Base-by-base conservation (phyloP, 768 basidiomycete genomes). In the Fistulinella prunicolor region DNA sequence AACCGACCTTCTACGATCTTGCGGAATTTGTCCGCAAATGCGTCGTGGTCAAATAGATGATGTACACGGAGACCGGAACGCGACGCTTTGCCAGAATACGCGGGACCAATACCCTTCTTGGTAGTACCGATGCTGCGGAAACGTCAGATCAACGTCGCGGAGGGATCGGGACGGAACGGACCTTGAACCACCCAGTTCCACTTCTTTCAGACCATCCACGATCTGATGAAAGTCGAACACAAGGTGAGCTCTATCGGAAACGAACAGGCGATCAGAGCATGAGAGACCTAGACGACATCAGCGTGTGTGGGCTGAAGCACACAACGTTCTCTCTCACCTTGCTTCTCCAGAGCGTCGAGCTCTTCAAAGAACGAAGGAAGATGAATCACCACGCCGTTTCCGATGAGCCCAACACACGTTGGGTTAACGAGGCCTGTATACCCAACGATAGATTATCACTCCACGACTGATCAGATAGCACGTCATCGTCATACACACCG, bases 191-290 rank as follows among this genome's bases (percentile, higher is more conserved):
- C 96, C 96, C 20, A 98, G 80, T 66, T 98, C 96, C 32, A 93
- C 91, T 68, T 99, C 96, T 67, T 98, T 99, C 61, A 99, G 73
- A 6, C 96, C 96, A 64, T 99, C 96, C 23, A 98, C 96, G 62
- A 98, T 97, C 73, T 99, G 96, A 70, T 99, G 96, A 69, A 99
- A 98, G 66, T 98, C 96, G 62, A 99, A 94, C 28, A 99, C 96
- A 51, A 99, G 84, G 54, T 95, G 92, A 4, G 96, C 92, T 54
- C 96, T 86, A 71, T 98, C 94, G 21, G 95, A 98, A 57, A 99
- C 77, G 66, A 96, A 88, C 17, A 99, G 70, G 28, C 96, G 85
- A 49, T 80, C 78, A 10, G 81, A 79, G 70, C 91, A 95, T 61
- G 87, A 78, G 35, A 99, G 81, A 17, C 95, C 94, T 96, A 45